Conservation (phyloP, 306 rosid species). For the Ceratonia siliqua region DNA sequence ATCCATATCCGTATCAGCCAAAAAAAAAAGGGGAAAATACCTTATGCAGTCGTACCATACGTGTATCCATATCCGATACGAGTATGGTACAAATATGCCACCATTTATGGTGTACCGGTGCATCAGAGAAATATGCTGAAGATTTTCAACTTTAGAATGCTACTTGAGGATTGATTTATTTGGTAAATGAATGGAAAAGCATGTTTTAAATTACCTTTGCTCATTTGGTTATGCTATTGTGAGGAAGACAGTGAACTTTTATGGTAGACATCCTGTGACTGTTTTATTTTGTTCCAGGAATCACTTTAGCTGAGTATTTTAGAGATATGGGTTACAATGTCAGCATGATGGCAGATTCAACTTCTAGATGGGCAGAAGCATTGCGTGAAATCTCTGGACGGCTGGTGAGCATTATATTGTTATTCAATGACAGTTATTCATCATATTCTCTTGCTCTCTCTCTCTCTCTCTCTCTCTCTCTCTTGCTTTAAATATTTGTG, state of each 20-base stretch:
- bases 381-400: conserved; percentile 99
- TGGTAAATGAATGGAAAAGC: not conserved
- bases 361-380: conserved; percentile 99
- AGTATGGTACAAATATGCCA: no score
- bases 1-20: no score
- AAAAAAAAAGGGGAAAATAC: no score
- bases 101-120: no score
- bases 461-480: not conserved
- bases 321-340: conserved; percentile 99
- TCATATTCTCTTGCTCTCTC: conserved; percentile 2
- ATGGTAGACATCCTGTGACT: not conserved
- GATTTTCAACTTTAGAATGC: not conserved
- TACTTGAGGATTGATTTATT: not conserved
- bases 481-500: not conserved
- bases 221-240: conserved; percentile 12
- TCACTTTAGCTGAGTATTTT: conserved; percentile 95
- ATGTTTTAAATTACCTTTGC: not conserved
- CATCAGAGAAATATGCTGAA: no score
- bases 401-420: conserved; percentile 61
- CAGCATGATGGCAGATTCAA: conserved; percentile 99
- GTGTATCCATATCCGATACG: no score
- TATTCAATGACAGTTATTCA: not conserved
- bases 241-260: not conserved
- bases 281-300: conserved; percentile 57
- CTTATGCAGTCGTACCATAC: no score